Base-by-base conservation (phyloP, 2,329 filamentous ascomycete species). In the Exophiala sp. region DNA sequence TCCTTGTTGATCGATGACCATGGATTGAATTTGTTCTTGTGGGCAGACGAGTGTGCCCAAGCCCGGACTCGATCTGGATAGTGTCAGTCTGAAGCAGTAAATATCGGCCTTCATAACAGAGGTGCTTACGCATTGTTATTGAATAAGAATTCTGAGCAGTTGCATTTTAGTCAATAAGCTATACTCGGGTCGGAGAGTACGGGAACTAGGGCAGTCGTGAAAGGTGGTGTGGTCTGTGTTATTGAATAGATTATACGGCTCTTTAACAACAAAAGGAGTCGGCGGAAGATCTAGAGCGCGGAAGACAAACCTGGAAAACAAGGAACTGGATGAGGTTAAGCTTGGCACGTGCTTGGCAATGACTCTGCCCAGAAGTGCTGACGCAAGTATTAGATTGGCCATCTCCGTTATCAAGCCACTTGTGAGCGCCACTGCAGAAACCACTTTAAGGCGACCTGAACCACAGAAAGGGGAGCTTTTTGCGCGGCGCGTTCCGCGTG, bases 11-110 rank as follows among this genome's bases (percentile, higher is more conserved):
- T 33, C 11, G 51, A 41, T 20, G 55, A 46, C 61, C 61, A 63
- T 29, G 61, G 61, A 34, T 62, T 62, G 52, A 60, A 63, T 24
- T 60, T 60, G 55, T 57, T 55, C 33, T 54, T 52, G 47, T 62
- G 57, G 12, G 61, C 61, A 35, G 55, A 52, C 12, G 56, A 54
- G 50, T 63, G 61, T 32, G 61, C 61, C 59, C 59, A 61, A 20
- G 59, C 57, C 33, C 51, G 50, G 24, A 63, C 52, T 38, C 58
- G 58, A 51, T 61, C 58, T 61, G 32, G 14, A 32, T 16, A 10
- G 32, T 8, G 21, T 54, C 33, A 55, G 45, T 46, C 14, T 6
- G 14, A 16, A 20, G 12, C 24, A 39, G 8, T 9, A 4, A 29
- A 18, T n/a, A 16, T 29, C 8, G n/a, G 24, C 16, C 24, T 9